Evolutionary conservation across 1,284 basidiomycete species (phyloP).

Genomic region (Naganishia sp.): DNA sequence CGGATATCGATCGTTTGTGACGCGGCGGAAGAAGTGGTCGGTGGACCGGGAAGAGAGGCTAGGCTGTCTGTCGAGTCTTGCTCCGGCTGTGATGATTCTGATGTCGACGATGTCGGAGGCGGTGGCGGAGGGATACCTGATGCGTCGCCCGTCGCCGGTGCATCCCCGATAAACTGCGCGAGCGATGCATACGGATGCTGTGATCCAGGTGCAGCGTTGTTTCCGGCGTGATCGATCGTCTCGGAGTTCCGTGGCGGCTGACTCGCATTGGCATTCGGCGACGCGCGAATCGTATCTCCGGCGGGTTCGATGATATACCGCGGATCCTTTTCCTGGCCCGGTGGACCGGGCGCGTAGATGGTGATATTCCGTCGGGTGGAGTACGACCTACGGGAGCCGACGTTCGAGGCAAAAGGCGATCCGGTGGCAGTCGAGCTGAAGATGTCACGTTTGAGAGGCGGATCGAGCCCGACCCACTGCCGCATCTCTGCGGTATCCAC

Average conservation of each 20-base stretch:
- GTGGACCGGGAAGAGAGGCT: slow-evolving; percentile 10
- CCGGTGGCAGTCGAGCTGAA: not conserved
- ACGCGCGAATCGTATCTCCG: slow-evolving; percentile 10
- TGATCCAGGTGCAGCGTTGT: slow-evolving; percentile 6
- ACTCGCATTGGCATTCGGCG: not conserved
- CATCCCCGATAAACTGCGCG: slow-evolving; percentile 21
- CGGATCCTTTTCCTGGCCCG: slow-evolving; percentile 21
- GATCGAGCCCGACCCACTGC: slow-evolving; percentile 73
- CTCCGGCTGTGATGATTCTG: not conserved
- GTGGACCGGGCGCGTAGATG: slow-evolving; percentile 21
- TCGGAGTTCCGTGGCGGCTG: not conserved
- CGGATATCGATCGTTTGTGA: not conserved
- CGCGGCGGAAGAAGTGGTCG: not conserved
- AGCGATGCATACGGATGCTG: slow-evolving; percentile 25
- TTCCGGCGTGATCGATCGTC: slow-evolving; percentile 17
- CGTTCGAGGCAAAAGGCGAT: not conserved
- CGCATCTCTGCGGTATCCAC: slow-evolving; percentile 75
- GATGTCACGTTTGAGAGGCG: slow-evolving; percentile 51
- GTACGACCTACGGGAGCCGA: not conserved
- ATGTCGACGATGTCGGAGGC: not conserved
- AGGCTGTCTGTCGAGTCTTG: not conserved
- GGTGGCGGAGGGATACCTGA: slow-evolving; percentile 1
- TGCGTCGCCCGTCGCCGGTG: not conserved
- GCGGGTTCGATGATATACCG: slow-evolving; percentile 29
- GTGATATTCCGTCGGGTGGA: slow-evolving; percentile 4